phyloP scores from a whole-genome alignment of 257 asterid genomes.

The Nemophila menziesii region DNA sequence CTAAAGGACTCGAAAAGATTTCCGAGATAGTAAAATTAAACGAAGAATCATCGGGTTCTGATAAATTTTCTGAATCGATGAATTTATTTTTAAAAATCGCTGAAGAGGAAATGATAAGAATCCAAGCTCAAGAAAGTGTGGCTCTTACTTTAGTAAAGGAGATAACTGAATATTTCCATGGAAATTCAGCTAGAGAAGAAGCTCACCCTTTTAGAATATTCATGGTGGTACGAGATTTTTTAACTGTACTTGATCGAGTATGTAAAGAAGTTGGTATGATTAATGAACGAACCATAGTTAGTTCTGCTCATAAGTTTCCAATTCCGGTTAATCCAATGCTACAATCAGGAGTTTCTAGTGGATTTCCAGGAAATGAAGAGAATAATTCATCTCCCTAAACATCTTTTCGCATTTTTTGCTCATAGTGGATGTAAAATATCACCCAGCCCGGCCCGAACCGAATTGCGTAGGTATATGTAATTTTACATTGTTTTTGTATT shows the following conservation, averaged over 20 bases:
- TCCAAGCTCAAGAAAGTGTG: slow-evolving; percentile 79
- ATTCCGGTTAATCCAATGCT: slow-evolving; percentile 84
- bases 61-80: slow-evolving; percentile 40
- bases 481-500: slow-evolving; percentile 26
- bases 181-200: slow-evolving; percentile 81
- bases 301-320: slow-evolving; percentile 71
- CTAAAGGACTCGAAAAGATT: slow-evolving; percentile 47
- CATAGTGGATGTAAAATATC: slow-evolving; percentile 21
- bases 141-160: slow-evolving; percentile 79
- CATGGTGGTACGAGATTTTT: slow-evolving; percentile 84
- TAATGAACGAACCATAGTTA: slow-evolving; percentile 63
- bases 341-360: slow-evolving; percentile 34
- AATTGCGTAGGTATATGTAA: slow-evolving; percentile 22
- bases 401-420: slow-evolving; percentile 11
- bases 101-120: slow-evolving; percentile 68
- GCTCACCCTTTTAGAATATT: slow-evolving; percentile 92
- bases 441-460: slow-evolving; percentile 16
- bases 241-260: slow-evolving; percentile 65
- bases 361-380: slow-evolving; percentile 26
- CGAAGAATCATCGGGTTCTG: slow-evolving; percentile 22
- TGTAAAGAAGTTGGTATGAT: slow-evolving; percentile 90
- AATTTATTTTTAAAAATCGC: slow-evolving; percentile 41
- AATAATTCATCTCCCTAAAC: slow-evolving; percentile 22
- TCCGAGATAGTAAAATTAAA: slow-evolving; percentile 32
- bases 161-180: slow-evolving; percentile 91